phyloP scores from a whole-genome alignment of 139 green algal species.

The Chlamydomonas sphaeroides region DNA sequence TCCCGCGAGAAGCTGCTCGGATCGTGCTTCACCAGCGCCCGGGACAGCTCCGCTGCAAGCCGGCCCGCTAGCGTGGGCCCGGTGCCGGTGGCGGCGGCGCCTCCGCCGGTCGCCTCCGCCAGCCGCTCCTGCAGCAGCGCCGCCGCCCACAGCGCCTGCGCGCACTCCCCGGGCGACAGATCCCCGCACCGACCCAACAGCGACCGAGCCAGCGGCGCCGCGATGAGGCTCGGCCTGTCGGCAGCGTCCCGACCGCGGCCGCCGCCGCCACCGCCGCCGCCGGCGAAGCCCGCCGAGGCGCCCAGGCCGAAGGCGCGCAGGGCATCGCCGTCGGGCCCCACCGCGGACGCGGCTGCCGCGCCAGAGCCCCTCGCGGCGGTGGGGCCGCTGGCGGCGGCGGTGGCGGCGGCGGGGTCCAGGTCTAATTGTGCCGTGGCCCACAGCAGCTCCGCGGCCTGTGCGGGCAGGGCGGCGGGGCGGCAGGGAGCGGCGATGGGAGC shows the following conservation, averaged over 20 bases:
- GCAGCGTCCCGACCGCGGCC: background rate
- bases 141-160: slow-evolving; percentile 9
- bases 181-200: slow-evolving; percentile 12
- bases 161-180: background rate
- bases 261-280: background rate
- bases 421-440: slow-evolving; percentile 3
- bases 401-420: background rate
- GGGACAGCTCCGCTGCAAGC: no score
- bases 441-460: slow-evolving; percentile 16
- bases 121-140: background rate
- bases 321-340: no score
- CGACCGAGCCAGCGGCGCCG: background rate
- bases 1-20: background rate
- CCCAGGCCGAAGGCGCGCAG: no score
- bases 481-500: no score
- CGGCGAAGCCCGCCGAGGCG: no score
- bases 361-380: background rate
- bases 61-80: no score
- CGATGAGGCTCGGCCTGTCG: background rate
- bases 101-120: background rate
- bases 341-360: no score
- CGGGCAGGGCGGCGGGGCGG: no score
- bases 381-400: background rate
- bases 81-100: background rate
- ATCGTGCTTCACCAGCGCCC: no score